Conservation (phyloP, 78 protist species). For the Planoprotostelium fungivorum region DNA sequence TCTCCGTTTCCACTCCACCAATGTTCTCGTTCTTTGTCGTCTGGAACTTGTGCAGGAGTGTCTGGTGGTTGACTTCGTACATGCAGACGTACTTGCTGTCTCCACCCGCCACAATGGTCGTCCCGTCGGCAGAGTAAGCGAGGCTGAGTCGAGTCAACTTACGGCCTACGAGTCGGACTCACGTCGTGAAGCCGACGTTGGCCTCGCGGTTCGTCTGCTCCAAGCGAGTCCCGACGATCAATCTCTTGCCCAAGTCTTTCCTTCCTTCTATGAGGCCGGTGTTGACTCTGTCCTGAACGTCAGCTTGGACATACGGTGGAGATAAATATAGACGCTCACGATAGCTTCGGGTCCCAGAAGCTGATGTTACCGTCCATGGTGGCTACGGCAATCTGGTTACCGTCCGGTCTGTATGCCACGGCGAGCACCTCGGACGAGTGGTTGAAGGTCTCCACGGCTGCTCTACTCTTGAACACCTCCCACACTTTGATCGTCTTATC, state of each 20-base stretch:
- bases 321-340: background rate
- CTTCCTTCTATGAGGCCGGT: slow-evolving; percentile 71
- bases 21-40: slow-evolving; percentile 9
- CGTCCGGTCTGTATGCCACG: slow-evolving; percentile 75
- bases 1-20: background rate
- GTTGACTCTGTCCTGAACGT: background rate
- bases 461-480: slow-evolving; percentile 73
- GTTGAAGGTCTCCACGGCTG: slow-evolving; percentile 21
- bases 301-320: background rate
- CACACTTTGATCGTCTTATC: slow-evolving; percentile 80
- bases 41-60: slow-evolving; percentile 51
- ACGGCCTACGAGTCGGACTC: too few relatives aligned
- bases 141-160: slow-evolving; percentile 3
- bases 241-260: slow-evolving; percentile 34
- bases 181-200: slow-evolving; percentile 35
- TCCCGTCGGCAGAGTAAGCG: slow-evolving; percentile 79
- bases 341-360: slow-evolving; percentile 18
- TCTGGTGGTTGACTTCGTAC: slow-evolving; percentile 56
- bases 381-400: slow-evolving; percentile 35
- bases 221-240: background rate
- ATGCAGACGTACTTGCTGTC: slow-evolving; percentile 78
- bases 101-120: slow-evolving; percentile 79
- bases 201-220: slow-evolving; percentile 6
- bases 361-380: slow-evolving; percentile 40
- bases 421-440: slow-evolving; percentile 53